Evolutionary conservation across 2,329 filamentous ascomycete species (phyloP), one percentile per base, ranked within the genome.

Genomic region (Colletotrichum godetiae): DNA sequence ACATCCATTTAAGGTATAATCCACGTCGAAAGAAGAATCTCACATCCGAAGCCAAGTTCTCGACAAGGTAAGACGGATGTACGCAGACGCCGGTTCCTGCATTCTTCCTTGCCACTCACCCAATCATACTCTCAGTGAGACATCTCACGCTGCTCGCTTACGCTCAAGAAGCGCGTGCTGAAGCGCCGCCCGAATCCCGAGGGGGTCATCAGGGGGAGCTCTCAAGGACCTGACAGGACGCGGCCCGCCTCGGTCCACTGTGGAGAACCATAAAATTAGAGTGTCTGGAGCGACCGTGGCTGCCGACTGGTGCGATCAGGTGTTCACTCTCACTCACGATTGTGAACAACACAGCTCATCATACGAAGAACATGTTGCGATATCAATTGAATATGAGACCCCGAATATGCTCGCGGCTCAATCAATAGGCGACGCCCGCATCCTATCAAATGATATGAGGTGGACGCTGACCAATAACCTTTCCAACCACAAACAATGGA

Each of bases 191-290:
- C 31, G 46, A 33, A 2, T 42, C n/a, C 31, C 49, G 52, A 42
- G 3, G 19, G 42, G 19, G 22, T 49, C 3, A 49, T 49, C 42
- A 49, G 19, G 42, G 42, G 19, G 19, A 46, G 35, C 13, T 56
- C 46, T 12, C 37, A 31, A 64, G 31, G 33, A 52, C 42, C 46
- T 63, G 12, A 37, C 5, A 61, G 37, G 4, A 37, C 19, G 31
- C 46, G 52, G 52, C 33, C 66, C 66, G 46, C 10, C 5, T 24
- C 10, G 24, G 15, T 57, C 65, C 57, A 59, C 53, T 72, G 65
- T 35, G 65, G 69, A 24, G 66, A 72, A 55, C 53, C 42, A 53
- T 49, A 58, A 64, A 53, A 42, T 58, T 68, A 46, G 65, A 55
- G 15, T 59, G 37, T 12, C 35, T 37, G 13, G n/a, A 24, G 5